Evolutionary conservation across 2,329 filamentous ascomycete species (phyloP).

Genomic region (Cladosporium sphaerospermum): DNA sequence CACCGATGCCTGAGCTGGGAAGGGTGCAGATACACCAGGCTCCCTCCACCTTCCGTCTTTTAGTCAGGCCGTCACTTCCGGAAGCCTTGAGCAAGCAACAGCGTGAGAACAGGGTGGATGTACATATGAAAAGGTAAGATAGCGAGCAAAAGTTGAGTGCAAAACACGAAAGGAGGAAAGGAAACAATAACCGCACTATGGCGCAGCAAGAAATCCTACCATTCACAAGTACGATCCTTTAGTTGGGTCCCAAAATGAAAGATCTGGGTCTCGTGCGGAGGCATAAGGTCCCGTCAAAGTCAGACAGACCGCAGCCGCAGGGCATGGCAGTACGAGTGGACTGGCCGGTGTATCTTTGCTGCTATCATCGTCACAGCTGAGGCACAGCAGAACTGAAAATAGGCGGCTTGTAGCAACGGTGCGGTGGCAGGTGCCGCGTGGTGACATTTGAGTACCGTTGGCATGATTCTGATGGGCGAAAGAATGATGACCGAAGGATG

Average conservation of each 20-base stretch:
- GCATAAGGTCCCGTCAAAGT: neutral
- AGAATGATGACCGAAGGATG: too few species aligned
- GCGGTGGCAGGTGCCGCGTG: too few species aligned
- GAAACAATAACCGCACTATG: neutral
- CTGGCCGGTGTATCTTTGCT: too few species aligned
- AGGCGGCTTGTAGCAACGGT: too few species aligned
- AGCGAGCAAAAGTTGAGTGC: neutral
- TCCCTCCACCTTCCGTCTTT: neutral
- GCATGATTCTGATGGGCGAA: too few species aligned
- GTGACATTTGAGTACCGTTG: too few species aligned
- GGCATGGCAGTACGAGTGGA: too few species aligned
- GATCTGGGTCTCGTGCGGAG: neutral
- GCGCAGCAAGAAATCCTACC: constrained; percentile 5
- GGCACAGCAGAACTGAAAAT: too few species aligned
- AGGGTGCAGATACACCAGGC: neutral
- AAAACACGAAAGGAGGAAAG: neutral
- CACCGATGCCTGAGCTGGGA: neutral
- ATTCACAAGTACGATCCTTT: constrained; percentile 2
- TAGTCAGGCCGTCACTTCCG: neutral
- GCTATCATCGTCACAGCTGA: too few species aligned
- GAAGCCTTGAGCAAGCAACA: constrained; percentile 3
- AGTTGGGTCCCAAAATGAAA: too few species aligned
- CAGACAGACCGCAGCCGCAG: neutral
- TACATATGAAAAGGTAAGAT: neutral
- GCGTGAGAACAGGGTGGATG: neutral